Conservation (phyloP, 345 rosid species). For the Dipteronia dyeriana region DNA sequence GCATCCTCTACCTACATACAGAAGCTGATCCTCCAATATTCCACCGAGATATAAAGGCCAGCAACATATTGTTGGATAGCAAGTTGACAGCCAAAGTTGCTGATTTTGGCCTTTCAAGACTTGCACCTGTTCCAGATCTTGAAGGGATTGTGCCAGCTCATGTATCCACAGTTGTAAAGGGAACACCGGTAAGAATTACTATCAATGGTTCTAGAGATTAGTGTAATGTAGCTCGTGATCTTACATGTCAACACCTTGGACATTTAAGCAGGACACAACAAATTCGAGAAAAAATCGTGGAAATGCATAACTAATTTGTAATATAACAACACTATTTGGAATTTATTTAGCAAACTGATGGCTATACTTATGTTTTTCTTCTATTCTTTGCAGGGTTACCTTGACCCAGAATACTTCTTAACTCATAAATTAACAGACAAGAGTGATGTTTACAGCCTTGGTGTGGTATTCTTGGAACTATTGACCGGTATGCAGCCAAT, state of each 20-base stretch:
- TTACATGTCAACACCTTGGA: conserved; percentile 11
- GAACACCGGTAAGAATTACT: conserved; percentile 71
- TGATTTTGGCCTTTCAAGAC: conserved; percentile 91
- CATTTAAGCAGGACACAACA: neutral
- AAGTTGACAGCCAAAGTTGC: conserved; percentile 88
- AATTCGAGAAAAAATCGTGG: neutral
- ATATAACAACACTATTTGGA: neutral
- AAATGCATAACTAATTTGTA: neutral
- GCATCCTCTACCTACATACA: conserved; percentile 80
- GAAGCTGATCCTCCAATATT: conserved; percentile 97
- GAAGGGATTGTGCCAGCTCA: conserved; percentile 73
- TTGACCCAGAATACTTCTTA: conserved; percentile 93
- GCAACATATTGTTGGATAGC: conserved; percentile 77
- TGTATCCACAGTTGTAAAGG: conserved; percentile 87
- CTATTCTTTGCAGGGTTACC: conserved; percentile 73
- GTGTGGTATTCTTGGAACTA: conserved; percentile 90
- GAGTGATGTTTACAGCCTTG: conserved; percentile 96
- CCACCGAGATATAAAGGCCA: conserved; percentile 94
- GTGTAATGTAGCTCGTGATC: neutral
- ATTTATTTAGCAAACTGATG: neutral
- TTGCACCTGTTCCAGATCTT: conserved; percentile 79
- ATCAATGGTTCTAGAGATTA: neutral
- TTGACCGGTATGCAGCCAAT: conserved; percentile 95
- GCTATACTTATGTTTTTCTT: conserved; percentile 9
- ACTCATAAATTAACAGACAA: conserved; percentile 94